These are phyloP conservation scores for Botrytis porri DNA, from an alignment of 2,329 filamentous ascomycete genomes.

Conservation along the genomic window DNA sequence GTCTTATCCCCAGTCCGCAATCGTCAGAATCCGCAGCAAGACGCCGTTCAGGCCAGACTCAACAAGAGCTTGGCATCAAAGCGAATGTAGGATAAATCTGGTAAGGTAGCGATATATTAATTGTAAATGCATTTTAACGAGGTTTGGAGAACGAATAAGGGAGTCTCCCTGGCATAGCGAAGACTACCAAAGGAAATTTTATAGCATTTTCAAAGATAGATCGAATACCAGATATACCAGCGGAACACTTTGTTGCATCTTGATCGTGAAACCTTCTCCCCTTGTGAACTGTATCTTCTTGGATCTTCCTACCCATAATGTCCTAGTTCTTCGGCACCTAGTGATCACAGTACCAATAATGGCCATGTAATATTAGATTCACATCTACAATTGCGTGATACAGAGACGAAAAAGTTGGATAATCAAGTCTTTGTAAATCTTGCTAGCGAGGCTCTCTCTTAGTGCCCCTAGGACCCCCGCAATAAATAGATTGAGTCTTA, in stretches of 20 bases:
- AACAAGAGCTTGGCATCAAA: constrained; percentile 21
- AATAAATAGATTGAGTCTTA: not conserved
- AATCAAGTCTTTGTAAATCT: not conserved
- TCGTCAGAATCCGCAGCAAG: constrained; percentile 17
- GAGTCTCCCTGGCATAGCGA: not conserved
- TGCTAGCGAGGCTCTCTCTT: too few species aligned
- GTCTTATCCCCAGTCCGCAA: constrained; percentile 21
- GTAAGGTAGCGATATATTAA: not conserved
- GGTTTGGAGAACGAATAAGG: not conserved
- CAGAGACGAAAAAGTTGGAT: not conserved
- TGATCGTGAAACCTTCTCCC: not conserved
- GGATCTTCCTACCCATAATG: not conserved
- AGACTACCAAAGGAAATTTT: not conserved
- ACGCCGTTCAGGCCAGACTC: constrained; percentile 21
- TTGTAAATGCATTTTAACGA: not conserved
- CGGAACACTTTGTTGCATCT: not conserved
- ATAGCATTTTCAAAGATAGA: not conserved
- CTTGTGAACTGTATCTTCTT: not conserved
- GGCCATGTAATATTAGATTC: not conserved
- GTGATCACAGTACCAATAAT: not conserved
- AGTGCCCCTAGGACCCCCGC: too few species aligned
- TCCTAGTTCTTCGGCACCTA: not conserved
- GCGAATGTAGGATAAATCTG: not conserved
- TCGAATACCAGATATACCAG: not conserved
- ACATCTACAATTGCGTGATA: not conserved